Evolutionary conservation across 306 rosid genomes (phyloP).

Genomic region (Amphicarpaea edgeworthii): DNA sequence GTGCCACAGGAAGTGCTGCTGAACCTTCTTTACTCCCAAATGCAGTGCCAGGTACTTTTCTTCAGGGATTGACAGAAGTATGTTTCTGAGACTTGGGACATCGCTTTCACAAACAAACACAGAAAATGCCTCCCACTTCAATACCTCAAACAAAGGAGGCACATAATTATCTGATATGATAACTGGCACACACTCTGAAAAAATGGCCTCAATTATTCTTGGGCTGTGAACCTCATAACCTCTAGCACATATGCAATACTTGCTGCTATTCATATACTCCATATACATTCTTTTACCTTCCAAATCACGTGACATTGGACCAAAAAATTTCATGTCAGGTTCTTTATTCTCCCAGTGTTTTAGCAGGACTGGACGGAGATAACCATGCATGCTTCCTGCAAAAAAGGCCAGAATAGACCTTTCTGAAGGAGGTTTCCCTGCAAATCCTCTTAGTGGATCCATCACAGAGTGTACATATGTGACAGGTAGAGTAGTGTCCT

Average conservation of each 20-base stretch:
- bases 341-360: conserved; percentile 75
- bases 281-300: conserved; percentile 73
- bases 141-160: conserved; percentile 53
- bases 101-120: conserved; percentile 57
- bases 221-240: conserved; percentile 88
- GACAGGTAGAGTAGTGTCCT: conserved; percentile 81
- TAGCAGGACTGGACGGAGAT: conserved; percentile 75
- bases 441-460: conserved; percentile 60
- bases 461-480: conserved; percentile 68
- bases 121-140: conserved; percentile 54
- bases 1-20: conserved; percentile 77
- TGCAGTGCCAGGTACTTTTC: conserved; percentile 68
- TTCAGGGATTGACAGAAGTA: conserved; percentile 77
- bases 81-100: conserved; percentile 63
- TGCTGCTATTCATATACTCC: conserved; percentile 85
- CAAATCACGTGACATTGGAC: conserved; percentile 73
- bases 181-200: conserved; percentile 61
- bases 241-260: conserved; percentile 86
- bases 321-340: conserved; percentile 81
- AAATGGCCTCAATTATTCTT: conserved; percentile 76
- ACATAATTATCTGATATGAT: conserved; percentile 56
- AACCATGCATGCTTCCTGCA: conserved; percentile 82
- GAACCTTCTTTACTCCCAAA: conserved; percentile 66
- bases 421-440: conserved; percentile 71
- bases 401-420: conserved; percentile 76